These are phyloP conservation scores for Moricandia arvensis DNA, from an alignment of 345 rosid species.

Conservation along the genomic window DNA sequence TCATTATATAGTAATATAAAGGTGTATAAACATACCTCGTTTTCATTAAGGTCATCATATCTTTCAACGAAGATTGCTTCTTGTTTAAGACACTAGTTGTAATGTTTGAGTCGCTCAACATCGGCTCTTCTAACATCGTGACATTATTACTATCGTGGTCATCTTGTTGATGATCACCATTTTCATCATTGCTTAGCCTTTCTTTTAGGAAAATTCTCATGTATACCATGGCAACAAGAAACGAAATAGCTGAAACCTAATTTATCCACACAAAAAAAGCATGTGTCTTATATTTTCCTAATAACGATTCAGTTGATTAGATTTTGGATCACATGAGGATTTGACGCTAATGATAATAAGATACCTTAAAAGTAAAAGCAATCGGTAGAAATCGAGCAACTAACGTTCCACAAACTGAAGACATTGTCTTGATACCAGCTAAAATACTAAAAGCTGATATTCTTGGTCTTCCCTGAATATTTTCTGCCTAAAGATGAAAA, in stretches of 20 bases:
- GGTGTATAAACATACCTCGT: conserved; percentile 46
- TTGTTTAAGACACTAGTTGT: conserved; percentile 37
- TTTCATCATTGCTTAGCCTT: conserved; percentile 25
- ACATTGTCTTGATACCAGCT: conserved; percentile 49
- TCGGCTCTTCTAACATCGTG: conserved; percentile 43
- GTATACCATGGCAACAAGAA: conserved; percentile 59
- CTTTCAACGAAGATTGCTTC: conserved; percentile 59
- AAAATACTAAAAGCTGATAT: conserved; percentile 72
- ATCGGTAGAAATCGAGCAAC: conserved; percentile 73
- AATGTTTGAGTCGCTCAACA: conserved; percentile 37
- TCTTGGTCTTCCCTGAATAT: conserved; percentile 43
- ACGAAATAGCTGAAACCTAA: conserved; percentile 60
- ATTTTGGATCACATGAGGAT: neutral
- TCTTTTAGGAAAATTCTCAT: conserved; percentile 83
- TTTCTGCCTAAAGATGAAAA: conserved; percentile 59
- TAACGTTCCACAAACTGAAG: conserved; percentile 59
- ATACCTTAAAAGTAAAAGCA: conserved; percentile 61
- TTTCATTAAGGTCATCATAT: conserved; percentile 48
- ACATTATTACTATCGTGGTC: neutral
- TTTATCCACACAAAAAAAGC: neutral
- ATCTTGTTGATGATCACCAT: conserved; percentile 10
- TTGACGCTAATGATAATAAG: neutral
- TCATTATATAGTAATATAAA: neutral
- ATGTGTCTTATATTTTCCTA: neutral
- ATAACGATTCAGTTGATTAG: neutral